Base-by-base conservation (phyloP, 371 early-diverging fungal species). In the Mortierella sp. region DNA sequence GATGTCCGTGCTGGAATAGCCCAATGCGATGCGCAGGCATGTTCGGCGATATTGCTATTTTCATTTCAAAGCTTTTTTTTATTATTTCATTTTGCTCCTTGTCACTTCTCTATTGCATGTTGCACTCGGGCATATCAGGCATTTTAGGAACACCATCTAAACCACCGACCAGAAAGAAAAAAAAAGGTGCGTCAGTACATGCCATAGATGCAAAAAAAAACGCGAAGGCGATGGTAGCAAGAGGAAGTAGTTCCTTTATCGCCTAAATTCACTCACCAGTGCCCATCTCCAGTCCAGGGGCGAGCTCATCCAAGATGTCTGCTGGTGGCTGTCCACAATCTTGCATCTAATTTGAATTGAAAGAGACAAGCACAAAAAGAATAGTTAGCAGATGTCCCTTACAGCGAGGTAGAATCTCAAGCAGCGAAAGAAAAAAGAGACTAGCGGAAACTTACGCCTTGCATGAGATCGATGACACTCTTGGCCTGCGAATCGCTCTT, bases 281-380 rank as follows among this genome's bases (percentile, higher is more conserved):
- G 43, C 83, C 83, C 83, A 83, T 58, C 43, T 95, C 95, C 89
- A 96, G 88, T 39, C 95, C 98, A 31, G 97, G 97, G 19, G 96
- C 96, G 79, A 98, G 86, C 67, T 95, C 94, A 79, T 94, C 93
- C 78, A 98, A 85, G 31, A 98, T 87, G 64, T 93, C 96, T 34
- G 93, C 92, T 10, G 98, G 98, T 26, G 98, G 98, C 76, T 97
- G 96, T 22, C 98, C 98, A 50, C 91, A 91, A 63, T 96, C 96
- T 90, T 98, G 98, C 96, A 98, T 96, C 92, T 94, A 73, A 53
- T 19, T 48, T 11, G 34, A 14, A 70, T 34, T 2, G 24, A 61
- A 48, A 50, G 58, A 8, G 37, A 10, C 16, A 47, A 48, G 13
- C 61, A 16, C 9, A 9, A 29, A 34, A 40, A 67, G 10, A n/a